Evolutionary conservation across 2,329 filamentous ascomycete species (phyloP).

Genomic region (Graphilbum sp.): DNA sequence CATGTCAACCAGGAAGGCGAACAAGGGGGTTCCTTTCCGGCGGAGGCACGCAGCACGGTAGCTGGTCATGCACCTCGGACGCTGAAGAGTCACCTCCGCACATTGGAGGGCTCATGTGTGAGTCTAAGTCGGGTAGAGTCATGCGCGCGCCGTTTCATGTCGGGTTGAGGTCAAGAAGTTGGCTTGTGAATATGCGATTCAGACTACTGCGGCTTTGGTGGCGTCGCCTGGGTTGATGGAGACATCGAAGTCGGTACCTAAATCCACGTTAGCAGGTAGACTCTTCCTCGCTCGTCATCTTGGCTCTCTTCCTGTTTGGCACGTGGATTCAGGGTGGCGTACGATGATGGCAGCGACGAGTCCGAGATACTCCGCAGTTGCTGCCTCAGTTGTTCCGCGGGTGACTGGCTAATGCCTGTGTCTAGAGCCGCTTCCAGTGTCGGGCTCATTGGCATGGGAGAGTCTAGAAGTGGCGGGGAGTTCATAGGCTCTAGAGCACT

Average conservation of each 20-base stretch:
- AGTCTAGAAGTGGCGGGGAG: slow-evolving; percentile 8
- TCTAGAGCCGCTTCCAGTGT: slow-evolving; percentile 4
- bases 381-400: slow-evolving; percentile 12
- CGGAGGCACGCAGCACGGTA: too few species aligned
- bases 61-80: too few species aligned
- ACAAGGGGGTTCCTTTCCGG: too few species aligned
- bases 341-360: slow-evolving; percentile 12
- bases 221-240: slow-evolving; percentile 12
- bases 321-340: neutral
- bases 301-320: too few species aligned
- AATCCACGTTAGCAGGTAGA: neutral
- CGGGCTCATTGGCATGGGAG: slow-evolving; percentile 10
- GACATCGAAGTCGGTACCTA: slow-evolving; percentile 12
- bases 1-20: too few species aligned
- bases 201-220: slow-evolving; percentile 14
- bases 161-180: slow-evolving; percentile 12
- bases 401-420: slow-evolving; percentile 9
- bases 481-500: slow-evolving; percentile 7
- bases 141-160: too few species aligned
- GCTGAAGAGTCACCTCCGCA: too few species aligned
- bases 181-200: slow-evolving; percentile 12
- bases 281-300: too few species aligned
- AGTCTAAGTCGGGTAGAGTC: too few species aligned
- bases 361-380: slow-evolving; percentile 14
- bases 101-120: too few species aligned